These are phyloP conservation scores for Eleusine coracana DNA, from an alignment of 176 grass and related monocot genomes.

Conservation along the genomic window DNA sequence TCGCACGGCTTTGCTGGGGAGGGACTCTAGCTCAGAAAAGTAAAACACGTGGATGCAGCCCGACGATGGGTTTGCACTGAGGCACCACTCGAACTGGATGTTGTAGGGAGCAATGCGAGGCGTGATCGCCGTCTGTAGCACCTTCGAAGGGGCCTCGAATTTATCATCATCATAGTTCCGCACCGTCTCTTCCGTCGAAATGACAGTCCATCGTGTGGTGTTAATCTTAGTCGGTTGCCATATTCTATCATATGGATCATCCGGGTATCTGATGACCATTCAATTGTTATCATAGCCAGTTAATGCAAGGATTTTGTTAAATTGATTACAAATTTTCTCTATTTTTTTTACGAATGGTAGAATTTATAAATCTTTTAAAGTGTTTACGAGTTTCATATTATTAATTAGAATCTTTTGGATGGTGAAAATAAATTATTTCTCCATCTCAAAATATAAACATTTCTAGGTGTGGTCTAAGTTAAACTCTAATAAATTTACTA, in stretches of 20 bases:
- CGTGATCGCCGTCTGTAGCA: constrained; percentile 52
- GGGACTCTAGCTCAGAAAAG: constrained; percentile 42
- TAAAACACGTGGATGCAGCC: constrained; percentile 22
- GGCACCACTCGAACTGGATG: constrained; percentile 29
- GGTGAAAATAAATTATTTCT: no score
- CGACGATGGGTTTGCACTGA: neutral
- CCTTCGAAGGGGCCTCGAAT: constrained; percentile 43
- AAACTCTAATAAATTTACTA: no score
- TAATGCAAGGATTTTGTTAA: no score
- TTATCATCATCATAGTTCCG: neutral
- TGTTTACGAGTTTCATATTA: no score
- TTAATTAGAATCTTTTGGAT: no score
- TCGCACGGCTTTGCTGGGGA: constrained; percentile 4
- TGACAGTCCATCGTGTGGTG: neutral
- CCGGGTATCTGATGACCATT: constrained; percentile 44
- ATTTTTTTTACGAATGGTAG: no score
- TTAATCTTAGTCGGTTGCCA: neutral
- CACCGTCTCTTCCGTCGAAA: constrained; percentile 14
- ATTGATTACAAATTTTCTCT: no score
- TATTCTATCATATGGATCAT: constrained; percentile 36
- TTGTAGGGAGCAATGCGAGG: constrained; percentile 11
- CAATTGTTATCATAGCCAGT: neutral
- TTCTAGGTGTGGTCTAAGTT: no score
- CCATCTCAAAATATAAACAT: no score
- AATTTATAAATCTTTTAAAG: no score